Base-by-base conservation (phyloP, 495 filamentous ascomycete genomes). In the Penicillium roqueforti region DNA sequence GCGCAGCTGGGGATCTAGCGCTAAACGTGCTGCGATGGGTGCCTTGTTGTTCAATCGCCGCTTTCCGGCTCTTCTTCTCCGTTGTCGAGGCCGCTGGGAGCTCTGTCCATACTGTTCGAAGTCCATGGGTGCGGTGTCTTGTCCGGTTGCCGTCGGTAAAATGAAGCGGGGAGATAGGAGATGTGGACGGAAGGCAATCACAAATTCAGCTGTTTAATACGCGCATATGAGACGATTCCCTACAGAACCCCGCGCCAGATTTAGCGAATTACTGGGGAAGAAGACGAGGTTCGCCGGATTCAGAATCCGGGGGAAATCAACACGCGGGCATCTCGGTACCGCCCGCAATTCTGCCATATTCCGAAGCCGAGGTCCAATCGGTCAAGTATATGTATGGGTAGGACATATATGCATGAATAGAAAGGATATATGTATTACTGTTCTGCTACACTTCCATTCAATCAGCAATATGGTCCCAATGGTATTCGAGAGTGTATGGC, bases 1-100 rank as follows among this genome's bases (percentile, higher is more conserved):
- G 72, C 86, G 89, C 59, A 95, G 75, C 69, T 91, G 86, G 62
- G 87, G 85, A 62, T 95, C 89, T 31, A 92, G 77, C 25, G 80
- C 65, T n/a, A 97, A 66, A 26, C 78, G 76, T 10, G 83, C 84
- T 34, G 83, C 76, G 10, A 84, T 74, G 13, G 86, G 77, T 19
- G 76, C 71, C 55, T 74, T 78, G 47, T 85, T 80, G 59, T 80
- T 73, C 60, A 72, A 58, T 22, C 76, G 67, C 49, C 75, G 75
- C 37, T 70, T 67, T 6, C 58, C 61, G 13, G 53, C 55, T 47
- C 66, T 69, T 38, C 65, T 67, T 59, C 66, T 66, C 39, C 70
- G 66, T 55, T 67, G 71, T 59, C 70, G 75, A 39, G 69, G 68
- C 59, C 76, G 73, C 29, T 75, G 74, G 48, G 70, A 68, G 58